Conservation (phyloP, 306 rosid genomes). For the Morella rubra region DNA sequence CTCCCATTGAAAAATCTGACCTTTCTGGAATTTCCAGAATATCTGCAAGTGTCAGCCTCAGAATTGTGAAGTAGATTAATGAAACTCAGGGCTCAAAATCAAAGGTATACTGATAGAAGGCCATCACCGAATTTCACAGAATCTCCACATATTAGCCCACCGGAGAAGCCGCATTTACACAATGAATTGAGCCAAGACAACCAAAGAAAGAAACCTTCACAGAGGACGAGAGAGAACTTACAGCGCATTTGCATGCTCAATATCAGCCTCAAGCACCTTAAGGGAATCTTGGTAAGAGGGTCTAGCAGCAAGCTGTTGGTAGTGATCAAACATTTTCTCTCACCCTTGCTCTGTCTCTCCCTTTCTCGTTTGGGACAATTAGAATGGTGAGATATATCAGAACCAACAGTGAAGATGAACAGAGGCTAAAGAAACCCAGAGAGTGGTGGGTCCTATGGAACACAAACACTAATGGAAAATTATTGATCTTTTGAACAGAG, state of each 20-base stretch:
- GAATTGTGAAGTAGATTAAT: neutral
- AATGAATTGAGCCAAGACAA: neutral
- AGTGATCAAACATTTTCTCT: conserved; percentile 44
- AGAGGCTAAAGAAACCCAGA: conserved; percentile 16
- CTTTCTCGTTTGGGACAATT: neutral
- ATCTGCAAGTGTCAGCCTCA: neutral
- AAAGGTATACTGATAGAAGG: neutral
- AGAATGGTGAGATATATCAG: neutral
- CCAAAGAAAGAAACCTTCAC: neutral
- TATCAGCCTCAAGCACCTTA: conserved; percentile 70
- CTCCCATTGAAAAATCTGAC: neutral
- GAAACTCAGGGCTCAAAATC: neutral
- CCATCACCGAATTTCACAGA: neutral
- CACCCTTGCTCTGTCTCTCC: neutral
- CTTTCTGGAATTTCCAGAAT: neutral
- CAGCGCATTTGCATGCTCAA: conserved; percentile 78
- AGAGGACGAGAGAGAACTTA: conserved; percentile 34
- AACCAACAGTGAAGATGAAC: neutral
- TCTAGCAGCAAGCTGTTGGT: conserved; percentile 49
- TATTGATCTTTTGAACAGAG: conserved; percentile 26
- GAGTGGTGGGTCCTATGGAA: conserved; percentile 10
- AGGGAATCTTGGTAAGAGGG: conserved; percentile 64
- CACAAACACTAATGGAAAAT: conserved; percentile 11
- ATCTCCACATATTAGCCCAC: neutral
- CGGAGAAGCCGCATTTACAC: neutral